Evolutionary conservation across 805 yeast species (phyloP), one percentile per base, ranked within the genome.

Genomic region (Grigorovia transvaalensis): DNA sequence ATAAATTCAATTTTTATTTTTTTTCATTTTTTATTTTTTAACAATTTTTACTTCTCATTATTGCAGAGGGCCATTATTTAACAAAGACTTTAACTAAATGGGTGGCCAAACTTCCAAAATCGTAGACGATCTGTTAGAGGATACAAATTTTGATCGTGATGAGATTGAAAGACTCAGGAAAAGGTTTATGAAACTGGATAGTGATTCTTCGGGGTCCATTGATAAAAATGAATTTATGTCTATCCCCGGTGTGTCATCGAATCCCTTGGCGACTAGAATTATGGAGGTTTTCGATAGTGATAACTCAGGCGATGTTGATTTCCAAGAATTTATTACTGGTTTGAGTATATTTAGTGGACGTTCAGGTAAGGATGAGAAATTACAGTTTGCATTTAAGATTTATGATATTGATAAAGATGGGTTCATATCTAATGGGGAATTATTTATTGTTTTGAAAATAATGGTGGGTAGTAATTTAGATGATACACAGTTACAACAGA

Each of bases 361-460:
- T 61, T 87, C 95, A 1, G 78, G 82, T 23, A 80, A 81, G 48
- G 84, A 81, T 51, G 97, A 88, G 58, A 91, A 89, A 68, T 75
- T 91, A 53, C 75, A 74, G 63, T 93, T 95, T 72, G 93, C 96
- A 11, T 93, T 93, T 71, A 86, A 83, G 62, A 88, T 93, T 18
- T 93, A 93, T 64, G 99, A 93, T 65, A 88, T 93, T 56, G 99
- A 93, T 68, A 77, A 88, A 51, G 99, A 93, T 65, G 99, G 99
- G 0, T 89, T 64, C 65, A 88, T 93, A 41, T 90, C 97, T 2
- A 91, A 91, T 64, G 99, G 99, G 23, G 99, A 93, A 69, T 69
- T 93, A 52, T 93, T 84, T 62, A 75, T 91, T 44, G 98, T 93
- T 44, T 74, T 93, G 71, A 87, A 93, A 69, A 86, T 88, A 80